These are phyloP conservation scores for Starmerella apicola DNA, from an alignment of 805 yeast genomes.

Conservation along the genomic window DNA sequence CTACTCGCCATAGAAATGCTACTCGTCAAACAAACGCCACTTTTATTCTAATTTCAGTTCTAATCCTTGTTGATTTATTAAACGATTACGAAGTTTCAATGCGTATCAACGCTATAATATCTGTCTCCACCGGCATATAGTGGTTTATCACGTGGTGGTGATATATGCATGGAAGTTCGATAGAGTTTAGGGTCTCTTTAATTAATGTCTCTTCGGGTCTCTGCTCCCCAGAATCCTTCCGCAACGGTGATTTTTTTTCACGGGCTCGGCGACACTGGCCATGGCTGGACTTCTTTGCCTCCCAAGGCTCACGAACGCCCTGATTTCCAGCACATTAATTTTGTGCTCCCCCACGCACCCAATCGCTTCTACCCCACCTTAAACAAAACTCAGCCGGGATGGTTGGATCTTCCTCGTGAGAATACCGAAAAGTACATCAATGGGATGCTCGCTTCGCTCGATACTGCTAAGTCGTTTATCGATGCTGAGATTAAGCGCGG, in stretches of 20 bases:
- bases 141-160: too few species aligned
- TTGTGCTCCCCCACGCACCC: slow-evolving; percentile 90
- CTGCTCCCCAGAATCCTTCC: slow-evolving; percentile 35
- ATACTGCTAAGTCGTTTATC: slow-evolving; percentile 24
- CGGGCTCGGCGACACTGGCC: slow-evolving; percentile 89
- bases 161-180: too few species aligned
- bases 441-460: slow-evolving; percentile 30
- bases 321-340: slow-evolving; percentile 45
- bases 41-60: too few species aligned
- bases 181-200: too few species aligned
- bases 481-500: slow-evolving; percentile 27
- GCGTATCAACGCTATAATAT: too few species aligned
- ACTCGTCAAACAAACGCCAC: too few species aligned
- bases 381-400: slow-evolving; percentile 50
- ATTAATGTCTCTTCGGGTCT: slow-evolving; percentile 29
- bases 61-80: too few species aligned
- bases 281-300: slow-evolving; percentile 79
- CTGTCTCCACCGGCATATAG: too few species aligned
- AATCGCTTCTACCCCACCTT: slow-evolving; percentile 50
- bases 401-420: slow-evolving; percentile 57
- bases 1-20: too few species aligned
- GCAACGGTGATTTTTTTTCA: slow-evolving; percentile 69
- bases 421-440: slow-evolving; percentile 24
- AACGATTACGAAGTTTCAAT: too few species aligned
- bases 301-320: slow-evolving; percentile 37